These are phyloP conservation scores for Alternaria arborescens DNA, from an alignment of 2,329 filamentous ascomycete genomes.

Conservation along the genomic window DNA sequence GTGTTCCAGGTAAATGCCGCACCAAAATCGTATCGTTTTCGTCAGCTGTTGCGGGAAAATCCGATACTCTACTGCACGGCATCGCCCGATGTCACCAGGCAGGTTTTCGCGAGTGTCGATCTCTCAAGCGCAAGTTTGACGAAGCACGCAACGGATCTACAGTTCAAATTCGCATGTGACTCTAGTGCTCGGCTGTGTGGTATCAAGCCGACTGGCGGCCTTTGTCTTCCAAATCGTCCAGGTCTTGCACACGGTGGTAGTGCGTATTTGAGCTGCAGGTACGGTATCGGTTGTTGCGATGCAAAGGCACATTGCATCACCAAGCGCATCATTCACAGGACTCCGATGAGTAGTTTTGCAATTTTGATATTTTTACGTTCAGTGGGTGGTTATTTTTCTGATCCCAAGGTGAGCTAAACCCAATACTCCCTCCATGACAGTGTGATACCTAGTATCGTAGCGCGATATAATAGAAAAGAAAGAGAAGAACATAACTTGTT, in stretches of 20 bases:
- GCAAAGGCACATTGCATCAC: background rate
- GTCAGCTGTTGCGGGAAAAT: constrained; percentile 3
- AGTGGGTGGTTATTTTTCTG: background rate
- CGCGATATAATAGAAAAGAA: background rate
- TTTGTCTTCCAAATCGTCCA: constrained; percentile 1
- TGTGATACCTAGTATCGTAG: constrained; percentile 5
- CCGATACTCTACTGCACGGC: background rate
- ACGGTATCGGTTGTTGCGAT: background rate
- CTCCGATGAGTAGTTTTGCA: background rate
- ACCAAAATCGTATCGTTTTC: background rate
- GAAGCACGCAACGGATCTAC: background rate
- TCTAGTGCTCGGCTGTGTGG: background rate
- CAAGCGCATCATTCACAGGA: background rate
- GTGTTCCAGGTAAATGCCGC: background rate
- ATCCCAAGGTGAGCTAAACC: background rate
- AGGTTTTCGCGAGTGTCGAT: constrained; percentile 5
- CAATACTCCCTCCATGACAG: background rate
- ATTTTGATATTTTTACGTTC: constrained; percentile 2
- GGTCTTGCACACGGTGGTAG: background rate
- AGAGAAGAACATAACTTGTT: background rate
- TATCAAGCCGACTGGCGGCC: background rate
- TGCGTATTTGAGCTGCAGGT: background rate
- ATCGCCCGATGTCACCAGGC: constrained; percentile 4
- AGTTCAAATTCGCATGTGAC: background rate
- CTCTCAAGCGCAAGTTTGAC: constrained; percentile 3